Base-by-base conservation (phyloP, 2,329 filamentous ascomycete species). In the Herpotrichia juniperi region DNA sequence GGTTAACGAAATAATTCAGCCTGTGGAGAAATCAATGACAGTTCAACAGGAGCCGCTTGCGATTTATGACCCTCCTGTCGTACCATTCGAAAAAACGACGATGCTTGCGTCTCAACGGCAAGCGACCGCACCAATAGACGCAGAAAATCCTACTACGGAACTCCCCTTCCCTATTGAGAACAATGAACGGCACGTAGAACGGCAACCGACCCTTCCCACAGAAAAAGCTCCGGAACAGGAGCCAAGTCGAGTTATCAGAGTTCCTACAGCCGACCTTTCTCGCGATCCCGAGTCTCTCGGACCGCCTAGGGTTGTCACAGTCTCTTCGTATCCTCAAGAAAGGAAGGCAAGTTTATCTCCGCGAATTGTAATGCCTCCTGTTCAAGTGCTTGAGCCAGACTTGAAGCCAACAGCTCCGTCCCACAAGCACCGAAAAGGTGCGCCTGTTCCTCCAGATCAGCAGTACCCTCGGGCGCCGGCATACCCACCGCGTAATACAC, bases 401-500 rank as follows among this genome's bases (percentile, higher is more conserved):
- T 31, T 34, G 14, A 47, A 48, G 19, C 48, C 51, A 48, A 34
- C 25, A 11, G 25, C n/a, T 22, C 45, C 46, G 32, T 19, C 21
- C 7, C 42, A 48, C 16, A 63, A 55, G 39, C 26, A 39, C 28
- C 54, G 48, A 21, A 59, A 44, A 22, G 16, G 31, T 14, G 24
- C 42, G 2, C 51, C 53, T 19, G 50, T 58, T 17, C 54, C 54
- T n/a, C 59, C 54, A 25, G 58, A 61, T 3, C 32, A 62, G 39
- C 64, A 67, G 48, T 53, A 59, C 42, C 62, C 63, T 46, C 54
- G 53, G 28, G 59, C 64, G n/a, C 58, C 65, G 26, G 46, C 49
- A n/a, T 66, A 64, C 47, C 65, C 65, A 9, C n/a, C 42, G 25
- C 62, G 62, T 17, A 54, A 66, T 21, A 64, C 58, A 7, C 64